A percentile compares a stretch with the other conserved stretches of the same genome.
phyloP scores from a whole-genome alignment of 2,329 filamentous ascomycete genomes.

The Chrysoporthe cubensis region DNA sequence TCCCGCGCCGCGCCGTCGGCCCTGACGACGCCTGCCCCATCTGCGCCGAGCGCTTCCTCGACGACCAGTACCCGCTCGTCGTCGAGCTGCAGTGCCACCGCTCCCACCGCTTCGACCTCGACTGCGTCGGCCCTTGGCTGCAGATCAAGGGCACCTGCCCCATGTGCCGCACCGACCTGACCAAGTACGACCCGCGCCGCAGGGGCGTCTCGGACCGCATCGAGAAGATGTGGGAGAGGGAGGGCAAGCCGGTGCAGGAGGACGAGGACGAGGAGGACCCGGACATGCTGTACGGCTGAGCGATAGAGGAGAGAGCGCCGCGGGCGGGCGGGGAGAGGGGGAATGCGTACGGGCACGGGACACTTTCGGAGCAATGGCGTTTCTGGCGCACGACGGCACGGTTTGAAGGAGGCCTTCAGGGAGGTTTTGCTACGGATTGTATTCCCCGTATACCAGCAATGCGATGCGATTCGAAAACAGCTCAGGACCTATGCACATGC shows the following conservation, averaged over 20 bases:
- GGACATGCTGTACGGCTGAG: constrained; percentile 51
- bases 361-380: constrained; percentile 20
- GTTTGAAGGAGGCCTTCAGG: background rate
- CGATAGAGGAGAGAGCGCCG: too few species aligned
- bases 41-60: constrained; percentile 64
- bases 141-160: constrained; percentile 67
- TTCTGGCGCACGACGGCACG: background rate
- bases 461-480: background rate
- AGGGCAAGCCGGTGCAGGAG: constrained; percentile 50
- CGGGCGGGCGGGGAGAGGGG: background rate
- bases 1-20: constrained; percentile 45
- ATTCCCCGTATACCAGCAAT: background rate
- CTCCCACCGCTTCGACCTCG: constrained; percentile 63
- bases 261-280: constrained; percentile 59
- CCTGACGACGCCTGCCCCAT: constrained; percentile 63
- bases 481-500: background rate
- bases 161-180: constrained; percentile 64
- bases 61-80: constrained; percentile 65
- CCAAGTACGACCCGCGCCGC: constrained; percentile 39
- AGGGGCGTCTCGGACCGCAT: constrained; percentile 22
- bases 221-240: constrained; percentile 45
- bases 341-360: background rate
- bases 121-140: constrained; percentile 70
- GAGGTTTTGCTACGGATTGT: constrained; percentile 3
- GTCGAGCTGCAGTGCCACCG: constrained; percentile 66